Base-by-base conservation (phyloP, 495 filamentous ascomycete species). In the Tuber magnatum region DNA sequence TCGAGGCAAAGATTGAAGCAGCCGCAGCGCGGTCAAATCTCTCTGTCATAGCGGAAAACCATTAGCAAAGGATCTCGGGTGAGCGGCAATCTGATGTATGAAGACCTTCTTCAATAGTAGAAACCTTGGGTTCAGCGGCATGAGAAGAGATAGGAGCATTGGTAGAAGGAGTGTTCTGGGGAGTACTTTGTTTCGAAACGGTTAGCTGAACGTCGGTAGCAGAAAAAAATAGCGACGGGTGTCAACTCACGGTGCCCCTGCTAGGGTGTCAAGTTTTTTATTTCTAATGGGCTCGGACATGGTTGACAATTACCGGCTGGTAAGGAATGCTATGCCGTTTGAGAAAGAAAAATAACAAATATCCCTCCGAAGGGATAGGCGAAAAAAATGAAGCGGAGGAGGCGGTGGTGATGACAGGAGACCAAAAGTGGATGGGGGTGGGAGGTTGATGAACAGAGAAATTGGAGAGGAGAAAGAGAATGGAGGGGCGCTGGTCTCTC, bases 61-160 rank as follows among this genome's bases (percentile, higher is more conserved):
- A 39, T 75, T 42, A 78, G 71, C 75, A 68, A 77, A 65, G 77
- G 16, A 43, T 61, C 71, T 24, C 46, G 41, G 80, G 81, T 79
- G 44, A n/a, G 46, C n/a, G 68, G 39, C 68, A 74, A 78, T 75
- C 73, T 42, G 72, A 77, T 73, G 72, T 35, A 28, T 35, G 74
- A 75, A 77, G 85, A 97, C 95, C 95, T 90, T 99, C 96, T 85
- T 94, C 93, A 87, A 99, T 97, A 85, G 93, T 98, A 77, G 92
- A 87, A 79, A 99, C 91, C 71, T 92, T 92, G 75, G 96, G 96
- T 86, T 97, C 93, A 86, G 97, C 93, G 77, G 95, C 95, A 85
- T 96, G 94, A 73, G 96, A 98, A 28, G 93, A 96, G 84, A 99
- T 99, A 68, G 96, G 96, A 77, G 96, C 96, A 87, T 93, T 93